A percentile compares a stretch with the other conserved stretches of the same genome.
These are phyloP conservation scores for Sporothrix brasiliensis DNA, from an alignment of 2,329 filamentous ascomycete genomes.

Conservation along the genomic window DNA sequence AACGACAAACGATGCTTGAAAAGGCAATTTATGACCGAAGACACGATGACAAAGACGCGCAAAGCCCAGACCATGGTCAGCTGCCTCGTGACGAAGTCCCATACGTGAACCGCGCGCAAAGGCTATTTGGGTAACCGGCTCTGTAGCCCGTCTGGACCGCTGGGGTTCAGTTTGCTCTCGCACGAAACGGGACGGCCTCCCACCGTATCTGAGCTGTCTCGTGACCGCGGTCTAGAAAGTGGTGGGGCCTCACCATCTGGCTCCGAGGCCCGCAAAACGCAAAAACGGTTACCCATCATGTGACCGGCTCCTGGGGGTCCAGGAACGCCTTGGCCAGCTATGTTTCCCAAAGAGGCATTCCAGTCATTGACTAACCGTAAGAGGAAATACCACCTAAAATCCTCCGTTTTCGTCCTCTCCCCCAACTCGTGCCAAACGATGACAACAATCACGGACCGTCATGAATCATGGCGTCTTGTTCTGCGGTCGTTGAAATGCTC, in stretches of 20 bases:
- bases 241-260: background rate
- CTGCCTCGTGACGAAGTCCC: slow-evolving; percentile 34
- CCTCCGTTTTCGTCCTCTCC: slow-evolving; percentile 2
- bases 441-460: background rate
- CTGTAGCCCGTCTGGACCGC: slow-evolving; percentile 19
- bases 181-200: slow-evolving; percentile 9
- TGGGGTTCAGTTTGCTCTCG: background rate
- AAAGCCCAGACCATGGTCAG: slow-evolving; percentile 19
- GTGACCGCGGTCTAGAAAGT: slow-evolving; percentile 14
- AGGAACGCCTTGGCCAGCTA: background rate
- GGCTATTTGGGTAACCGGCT: slow-evolving; percentile 28
- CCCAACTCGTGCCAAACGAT: background rate
- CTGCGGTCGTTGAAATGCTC: background rate
- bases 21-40: background rate
- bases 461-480: slow-evolving; percentile 18
- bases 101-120: slow-evolving; percentile 23
- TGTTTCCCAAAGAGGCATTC: slow-evolving; percentile 16
- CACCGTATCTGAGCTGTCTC: background rate
- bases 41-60: background rate
- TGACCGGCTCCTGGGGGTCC: background rate
- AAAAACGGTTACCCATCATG: slow-evolving; percentile 26
- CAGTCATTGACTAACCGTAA: background rate
- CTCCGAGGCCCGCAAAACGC: slow-evolving; percentile 7
- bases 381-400: background rate
- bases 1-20: background rate